Conservation (phyloP, 1,139 yeast genomes). For the Trichomonascaceae sp. region DNA sequence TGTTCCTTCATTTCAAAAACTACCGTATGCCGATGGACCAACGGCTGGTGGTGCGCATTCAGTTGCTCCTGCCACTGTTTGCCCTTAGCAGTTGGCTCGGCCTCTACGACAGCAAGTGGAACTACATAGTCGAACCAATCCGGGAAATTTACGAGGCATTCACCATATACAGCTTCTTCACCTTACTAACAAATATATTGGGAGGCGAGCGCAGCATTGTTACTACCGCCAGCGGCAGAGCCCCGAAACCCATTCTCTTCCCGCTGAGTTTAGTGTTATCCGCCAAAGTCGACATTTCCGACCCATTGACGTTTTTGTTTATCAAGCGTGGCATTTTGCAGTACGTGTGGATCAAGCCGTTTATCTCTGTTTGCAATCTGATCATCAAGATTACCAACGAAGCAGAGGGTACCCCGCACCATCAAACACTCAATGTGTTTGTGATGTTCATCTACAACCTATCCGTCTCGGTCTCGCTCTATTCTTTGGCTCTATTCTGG, state of each 20-base stretch:
- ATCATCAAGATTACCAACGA: slow-evolving; percentile 28
- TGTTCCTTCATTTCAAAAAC: slow-evolving; percentile 44
- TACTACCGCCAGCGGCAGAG: slow-evolving; percentile 56
- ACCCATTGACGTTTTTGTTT: slow-evolving; percentile 62
- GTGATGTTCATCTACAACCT: slow-evolving; percentile 47
- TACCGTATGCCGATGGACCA: slow-evolving; percentile 87
- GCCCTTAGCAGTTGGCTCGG: slow-evolving; percentile 44
- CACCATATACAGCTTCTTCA: slow-evolving; percentile 85
- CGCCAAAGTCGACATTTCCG: slow-evolving; percentile 60
- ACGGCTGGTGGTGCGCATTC: slow-evolving; percentile 70
- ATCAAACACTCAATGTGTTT: neutral
- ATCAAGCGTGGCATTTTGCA: slow-evolving; percentile 83
- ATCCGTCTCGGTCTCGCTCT: slow-evolving; percentile 70
- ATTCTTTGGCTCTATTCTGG: slow-evolving; percentile 87
- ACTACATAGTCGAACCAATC: slow-evolving; percentile 53
- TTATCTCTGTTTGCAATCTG: slow-evolving; percentile 47
- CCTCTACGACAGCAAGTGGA: slow-evolving; percentile 34
- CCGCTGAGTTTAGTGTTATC: slow-evolving; percentile 49
- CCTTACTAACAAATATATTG: slow-evolving; percentile 64
- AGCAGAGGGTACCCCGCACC: neutral
- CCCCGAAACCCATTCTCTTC: slow-evolving; percentile 46
- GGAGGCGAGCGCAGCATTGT: slow-evolving; percentile 90
- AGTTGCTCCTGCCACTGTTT: slow-evolving; percentile 39
- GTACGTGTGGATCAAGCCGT: slow-evolving; percentile 90
- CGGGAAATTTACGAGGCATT: slow-evolving; percentile 92